Evolutionary conservation across 1,139 yeast genomes (phyloP).

Genomic region (Arxiozyma telluris): DNA sequence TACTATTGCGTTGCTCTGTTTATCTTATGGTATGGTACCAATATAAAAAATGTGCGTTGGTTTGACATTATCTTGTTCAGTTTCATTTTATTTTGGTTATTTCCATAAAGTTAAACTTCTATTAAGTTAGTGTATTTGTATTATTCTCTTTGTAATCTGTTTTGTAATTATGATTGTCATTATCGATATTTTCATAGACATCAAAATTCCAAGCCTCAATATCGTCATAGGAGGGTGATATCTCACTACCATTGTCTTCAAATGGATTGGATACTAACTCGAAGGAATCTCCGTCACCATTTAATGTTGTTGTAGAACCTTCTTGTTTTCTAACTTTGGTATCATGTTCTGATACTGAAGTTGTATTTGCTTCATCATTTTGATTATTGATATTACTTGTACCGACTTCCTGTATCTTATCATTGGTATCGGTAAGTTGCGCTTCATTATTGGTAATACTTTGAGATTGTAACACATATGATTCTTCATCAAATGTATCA

Average conservation of each 20-base stretch:
- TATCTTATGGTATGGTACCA: too few relatives aligned
- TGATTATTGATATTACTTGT: background rate
- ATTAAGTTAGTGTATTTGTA: background rate
- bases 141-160: background rate
- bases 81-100: too few relatives aligned
- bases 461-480: background rate
- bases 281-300: background rate
- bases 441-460: background rate
- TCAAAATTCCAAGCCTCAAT: background rate
- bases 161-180: background rate
- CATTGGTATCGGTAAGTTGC: background rate
- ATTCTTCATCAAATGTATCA: background rate
- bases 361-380: background rate
- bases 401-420: background rate
- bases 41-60: too few relatives aligned
- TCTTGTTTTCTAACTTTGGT: background rate
- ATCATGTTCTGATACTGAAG: background rate
- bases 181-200: background rate
- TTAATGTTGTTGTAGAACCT: background rate
- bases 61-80: too few relatives aligned
- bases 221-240: background rate
- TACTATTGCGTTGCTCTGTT: too few relatives aligned
- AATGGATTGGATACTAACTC: constrained; percentile 3
- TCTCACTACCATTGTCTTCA: background rate
- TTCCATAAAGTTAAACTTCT: background rate